Evolutionary conservation across 192 early-diverging fungal species (phyloP).

Genomic region (Spizellomyces sp.): DNA sequence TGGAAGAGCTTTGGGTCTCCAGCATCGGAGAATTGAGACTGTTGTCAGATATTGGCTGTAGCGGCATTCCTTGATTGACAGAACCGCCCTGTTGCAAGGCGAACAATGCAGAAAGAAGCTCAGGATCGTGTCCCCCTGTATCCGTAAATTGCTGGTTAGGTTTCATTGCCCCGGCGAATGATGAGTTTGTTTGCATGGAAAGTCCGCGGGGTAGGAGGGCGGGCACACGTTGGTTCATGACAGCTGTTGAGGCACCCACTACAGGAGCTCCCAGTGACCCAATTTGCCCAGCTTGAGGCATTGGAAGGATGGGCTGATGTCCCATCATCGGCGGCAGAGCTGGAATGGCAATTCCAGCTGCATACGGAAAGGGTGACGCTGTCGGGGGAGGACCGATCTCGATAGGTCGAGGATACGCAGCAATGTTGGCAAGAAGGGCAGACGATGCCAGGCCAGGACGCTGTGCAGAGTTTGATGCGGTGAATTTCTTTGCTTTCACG

Average conservation of each 20-base stretch:
- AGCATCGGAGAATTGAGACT: neutral
- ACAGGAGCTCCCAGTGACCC: neutral
- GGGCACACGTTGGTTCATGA: neutral
- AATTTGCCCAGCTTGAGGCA: conserved; percentile 4
- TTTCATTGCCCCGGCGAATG: neutral
- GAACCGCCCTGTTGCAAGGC: conserved; percentile 25
- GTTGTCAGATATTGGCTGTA: neutral
- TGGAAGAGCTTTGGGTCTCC: neutral
- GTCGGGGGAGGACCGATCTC: neutral
- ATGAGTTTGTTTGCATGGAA: no score
- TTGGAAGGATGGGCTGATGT: neutral
- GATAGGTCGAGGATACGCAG: neutral
- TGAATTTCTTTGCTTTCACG: neutral
- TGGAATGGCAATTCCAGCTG: neutral
- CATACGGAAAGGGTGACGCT: neutral
- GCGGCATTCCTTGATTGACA: neutral
- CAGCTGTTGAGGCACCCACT: neutral
- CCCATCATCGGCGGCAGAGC: neutral
- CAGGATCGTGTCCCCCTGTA: conserved; percentile 26
- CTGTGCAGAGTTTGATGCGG: conserved; percentile 1
- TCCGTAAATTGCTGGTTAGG: conserved; percentile 1
- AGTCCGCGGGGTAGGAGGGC: neutral
- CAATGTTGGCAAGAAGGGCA: neutral
- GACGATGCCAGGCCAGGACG: neutral
- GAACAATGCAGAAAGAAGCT: conserved; percentile 15